Evolutionary conservation across 2,329 filamentous ascomycete genomes (phyloP).

Genomic region (Hymenoscyphus occultus): DNA sequence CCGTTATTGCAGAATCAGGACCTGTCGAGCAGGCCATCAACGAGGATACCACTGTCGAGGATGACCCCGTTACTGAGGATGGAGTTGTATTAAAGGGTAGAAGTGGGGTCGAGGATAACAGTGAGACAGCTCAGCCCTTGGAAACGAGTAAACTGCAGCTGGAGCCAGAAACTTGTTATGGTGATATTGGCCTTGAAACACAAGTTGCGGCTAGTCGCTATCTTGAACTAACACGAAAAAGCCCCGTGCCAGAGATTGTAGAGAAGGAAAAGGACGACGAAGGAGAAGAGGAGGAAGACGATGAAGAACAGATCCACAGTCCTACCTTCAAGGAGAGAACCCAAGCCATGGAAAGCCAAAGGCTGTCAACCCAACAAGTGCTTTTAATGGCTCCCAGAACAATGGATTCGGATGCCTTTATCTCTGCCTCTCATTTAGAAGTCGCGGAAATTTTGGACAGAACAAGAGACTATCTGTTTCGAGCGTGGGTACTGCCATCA

Average conservation of each 20-base stretch:
- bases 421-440: constrained; percentile 47
- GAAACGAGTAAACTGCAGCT: not conserved
- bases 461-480: constrained; percentile 52
- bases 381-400: constrained; percentile 47
- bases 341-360: constrained; percentile 45
- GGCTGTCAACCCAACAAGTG: constrained; percentile 50
- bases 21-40: not conserved
- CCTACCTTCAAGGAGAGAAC: constrained; percentile 21
- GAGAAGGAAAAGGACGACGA: constrained; percentile 2
- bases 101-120: not conserved
- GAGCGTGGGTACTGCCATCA: constrained; percentile 53
- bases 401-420: constrained; percentile 51
- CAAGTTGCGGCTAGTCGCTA: constrained; percentile 25
- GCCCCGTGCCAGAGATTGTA: not conserved
- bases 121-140: not conserved
- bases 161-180: constrained; percentile 32
- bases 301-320: constrained; percentile 13
- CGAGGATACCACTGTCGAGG: not conserved
- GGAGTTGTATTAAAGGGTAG: constrained; percentile 3
- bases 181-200: constrained; percentile 30
- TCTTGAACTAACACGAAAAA: constrained; percentile 8
- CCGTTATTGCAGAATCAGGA: not conserved
- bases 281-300: constrained; percentile 4
- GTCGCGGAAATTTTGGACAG: constrained; percentile 50
- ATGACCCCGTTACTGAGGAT: not conserved